These are phyloP conservation scores for Cyberlindnera mississippiensis DNA, from an alignment of 805 yeast species.

Conservation along the genomic window DNA sequence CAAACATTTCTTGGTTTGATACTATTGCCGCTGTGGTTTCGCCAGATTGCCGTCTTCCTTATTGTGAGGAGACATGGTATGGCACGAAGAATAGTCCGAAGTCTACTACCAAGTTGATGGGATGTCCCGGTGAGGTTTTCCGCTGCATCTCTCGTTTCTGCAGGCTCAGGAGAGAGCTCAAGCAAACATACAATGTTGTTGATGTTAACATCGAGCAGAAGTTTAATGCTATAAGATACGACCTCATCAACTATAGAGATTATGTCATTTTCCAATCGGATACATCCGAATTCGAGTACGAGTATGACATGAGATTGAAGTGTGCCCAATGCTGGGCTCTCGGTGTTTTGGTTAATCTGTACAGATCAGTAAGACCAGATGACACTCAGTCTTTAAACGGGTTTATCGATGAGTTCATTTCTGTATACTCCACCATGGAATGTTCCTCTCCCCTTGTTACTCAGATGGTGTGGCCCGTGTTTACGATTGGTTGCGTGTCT, in stretches of 20 bases:
- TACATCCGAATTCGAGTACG: slow-evolving; percentile 30
- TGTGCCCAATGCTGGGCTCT: slow-evolving; percentile 58
- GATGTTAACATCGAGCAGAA: slow-evolving; percentile 19
- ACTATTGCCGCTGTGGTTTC: slow-evolving; percentile 53
- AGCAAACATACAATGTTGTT: slow-evolving; percentile 17
- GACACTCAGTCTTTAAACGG: slow-evolving; percentile 30
- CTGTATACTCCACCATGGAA: slow-evolving; percentile 43
- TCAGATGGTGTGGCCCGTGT: slow-evolving; percentile 63
- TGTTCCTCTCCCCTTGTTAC: slow-evolving; percentile 45
- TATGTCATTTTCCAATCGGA: slow-evolving; percentile 33
- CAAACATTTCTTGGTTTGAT: slow-evolving; percentile 57
- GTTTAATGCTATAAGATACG: slow-evolving; percentile 33
- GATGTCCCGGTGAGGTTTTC: slow-evolving; percentile 58
- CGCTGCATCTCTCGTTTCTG: slow-evolving; percentile 43
- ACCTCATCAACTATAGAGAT: slow-evolving; percentile 43
- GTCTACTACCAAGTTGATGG: slow-evolving; percentile 52
- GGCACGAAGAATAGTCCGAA: slow-evolving; percentile 40
- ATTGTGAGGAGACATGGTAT: slow-evolving; percentile 49
- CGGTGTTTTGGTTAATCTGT: slow-evolving; percentile 32
- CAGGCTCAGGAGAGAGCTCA: slow-evolving; percentile 29
- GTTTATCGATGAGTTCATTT: slow-evolving; percentile 42
- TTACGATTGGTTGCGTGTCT: slow-evolving; percentile 46
- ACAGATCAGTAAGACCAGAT: slow-evolving; percentile 31
- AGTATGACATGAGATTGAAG: slow-evolving; percentile 40
- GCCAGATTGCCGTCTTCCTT: slow-evolving; percentile 54